phyloP scores from a whole-genome alignment of 2,329 filamentous ascomycete genomes.

The Talaromyces marneffei region DNA sequence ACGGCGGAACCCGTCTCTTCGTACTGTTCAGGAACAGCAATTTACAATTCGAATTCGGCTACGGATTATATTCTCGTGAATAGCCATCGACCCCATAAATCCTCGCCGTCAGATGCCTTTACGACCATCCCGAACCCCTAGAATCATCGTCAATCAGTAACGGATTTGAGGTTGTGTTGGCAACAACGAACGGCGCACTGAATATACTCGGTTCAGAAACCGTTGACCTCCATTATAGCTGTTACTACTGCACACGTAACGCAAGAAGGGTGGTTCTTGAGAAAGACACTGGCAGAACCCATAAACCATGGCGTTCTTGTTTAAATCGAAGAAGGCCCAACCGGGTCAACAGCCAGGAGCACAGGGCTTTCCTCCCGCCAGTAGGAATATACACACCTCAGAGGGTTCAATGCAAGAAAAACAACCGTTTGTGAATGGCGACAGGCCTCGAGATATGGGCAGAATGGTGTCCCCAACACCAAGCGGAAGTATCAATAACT shows the following conservation, averaged over 20 bases:
- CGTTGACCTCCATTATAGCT: not conserved
- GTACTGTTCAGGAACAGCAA: not conserved
- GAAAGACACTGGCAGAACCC: not conserved
- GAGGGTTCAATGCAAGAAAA: slow-evolving; percentile 44
- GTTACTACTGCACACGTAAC: not conserved
- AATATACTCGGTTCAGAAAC: not conserved
- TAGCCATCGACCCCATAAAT: not conserved
- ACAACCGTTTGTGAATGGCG: slow-evolving; percentile 45
- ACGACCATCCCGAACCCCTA: not conserved
- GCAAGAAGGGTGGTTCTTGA: not conserved
- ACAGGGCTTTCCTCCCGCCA: slow-evolving; percentile 47
- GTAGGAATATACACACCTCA: slow-evolving; percentile 52
- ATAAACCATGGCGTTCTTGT: slow-evolving; percentile 66
- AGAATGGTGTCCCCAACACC: slow-evolving; percentile 59
- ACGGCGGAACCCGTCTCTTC: not conserved
- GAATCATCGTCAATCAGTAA: not conserved
- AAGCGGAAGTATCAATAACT: slow-evolving; percentile 63
- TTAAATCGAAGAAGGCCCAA: slow-evolving; percentile 74
- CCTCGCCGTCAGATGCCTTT: not conserved
- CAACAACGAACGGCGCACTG: not conserved
- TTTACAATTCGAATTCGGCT: not conserved
- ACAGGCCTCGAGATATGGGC: slow-evolving; percentile 31
- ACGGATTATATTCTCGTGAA: not conserved
- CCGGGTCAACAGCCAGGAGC: slow-evolving; percentile 31
- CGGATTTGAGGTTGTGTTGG: not conserved